Base-by-base conservation (phyloP, 1,139 yeast genomes). In the Suhomyces atakaporum region DNA sequence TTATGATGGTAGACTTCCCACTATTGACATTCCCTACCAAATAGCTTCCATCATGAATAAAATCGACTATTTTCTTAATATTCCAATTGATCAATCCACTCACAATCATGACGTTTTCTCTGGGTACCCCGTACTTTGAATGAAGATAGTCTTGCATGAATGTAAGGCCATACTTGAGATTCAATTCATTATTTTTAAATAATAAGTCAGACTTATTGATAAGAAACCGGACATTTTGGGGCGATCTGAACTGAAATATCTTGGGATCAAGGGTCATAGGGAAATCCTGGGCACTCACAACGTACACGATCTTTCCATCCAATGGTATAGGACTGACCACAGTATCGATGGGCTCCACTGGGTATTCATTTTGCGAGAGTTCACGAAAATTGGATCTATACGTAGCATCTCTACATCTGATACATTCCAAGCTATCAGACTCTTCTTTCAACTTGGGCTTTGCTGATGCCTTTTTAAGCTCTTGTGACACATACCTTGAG, bases 1-100 rank as follows among this genome's bases (percentile, higher is more conserved):
- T 76, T 3, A 83, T 69, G 19, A 88, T 53, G 1, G 84, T 69
- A 1, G 94, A 79, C 55, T 88, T 88, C 1, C 97, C 97, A 11
- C 79, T 70, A 52, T 87, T 87, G 7, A 86, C 79, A 45, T 73
- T 73, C 1, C 97, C 96, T 9, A 87, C 64, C 23, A 88, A 57
- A 51, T 78, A 83, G 18, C 79, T 49, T 21, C 59, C 69, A 16
- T 66, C 67, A 6, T 62, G 51, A 1, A 76, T 69, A 16, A 78
- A 54, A 8, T 54, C 46, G 15, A 76, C 46, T 8, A 60, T 36
- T 1, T 54, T 51, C 5, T 61, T 58, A 4, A 75, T 50, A 30
- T 76, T 73, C 90, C 89, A 82, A 24, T 66, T 64, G 23, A 61
- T 63, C 12, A 60, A 55, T 0, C 80, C 77, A 31, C 84, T 77